Evolutionary conservation across 352 stramenopile species (phyloP).

Genomic region (Globisporangium viniferum): DNA sequence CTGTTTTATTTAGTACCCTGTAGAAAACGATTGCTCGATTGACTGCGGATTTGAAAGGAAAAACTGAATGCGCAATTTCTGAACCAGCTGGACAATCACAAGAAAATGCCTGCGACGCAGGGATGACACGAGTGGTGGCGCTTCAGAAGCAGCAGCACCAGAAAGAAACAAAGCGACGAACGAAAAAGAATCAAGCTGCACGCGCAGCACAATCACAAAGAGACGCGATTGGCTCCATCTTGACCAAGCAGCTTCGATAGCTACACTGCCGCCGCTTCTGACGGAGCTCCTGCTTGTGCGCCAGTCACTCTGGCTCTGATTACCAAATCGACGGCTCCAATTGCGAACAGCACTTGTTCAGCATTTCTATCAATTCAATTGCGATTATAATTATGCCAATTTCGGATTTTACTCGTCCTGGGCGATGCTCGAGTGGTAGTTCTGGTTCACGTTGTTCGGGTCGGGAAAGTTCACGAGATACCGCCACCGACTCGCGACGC

Average conservation of each 20-base stretch:
- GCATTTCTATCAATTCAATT: not conserved
- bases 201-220: not conserved
- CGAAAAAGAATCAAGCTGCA: not conserved
- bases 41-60: not conserved
- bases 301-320: no score
- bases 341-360: no score
- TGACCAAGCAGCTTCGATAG: no score
- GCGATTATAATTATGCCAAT: not conserved
- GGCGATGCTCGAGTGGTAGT: slow-evolving; percentile 1
- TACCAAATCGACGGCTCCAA: no score
- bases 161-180: slow-evolving; percentile 1
- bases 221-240: not conserved
- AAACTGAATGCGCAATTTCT: slow-evolving; percentile 21
- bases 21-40: not conserved
- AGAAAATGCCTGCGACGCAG: slow-evolving; percentile 24
- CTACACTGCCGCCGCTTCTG: no score
- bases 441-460: slow-evolving; percentile 12
- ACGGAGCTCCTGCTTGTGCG: no score
- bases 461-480: slow-evolving; percentile 69
- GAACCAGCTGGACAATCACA: slow-evolving; percentile 20
- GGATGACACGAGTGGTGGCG: not conserved
- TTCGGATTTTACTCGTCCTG: not conserved
- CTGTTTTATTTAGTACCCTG: not conserved
- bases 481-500: slow-evolving; percentile 65
- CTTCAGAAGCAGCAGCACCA: not conserved